Conservation (phyloP, 73 alveolate species). For the Paramecium caudatum region DNA sequence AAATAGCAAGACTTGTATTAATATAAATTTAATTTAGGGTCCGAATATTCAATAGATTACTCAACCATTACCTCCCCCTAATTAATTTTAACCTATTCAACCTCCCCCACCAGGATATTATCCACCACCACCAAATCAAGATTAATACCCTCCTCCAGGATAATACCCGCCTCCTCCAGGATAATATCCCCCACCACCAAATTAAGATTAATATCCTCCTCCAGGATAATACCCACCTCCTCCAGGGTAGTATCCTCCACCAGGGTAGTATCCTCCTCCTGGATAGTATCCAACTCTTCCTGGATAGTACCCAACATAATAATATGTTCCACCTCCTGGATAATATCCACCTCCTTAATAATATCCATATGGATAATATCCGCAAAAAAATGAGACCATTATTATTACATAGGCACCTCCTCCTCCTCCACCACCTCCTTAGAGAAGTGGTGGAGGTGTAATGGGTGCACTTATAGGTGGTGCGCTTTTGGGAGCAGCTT, state of each 20-base stretch:
- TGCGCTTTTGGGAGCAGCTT: slow-evolving; percentile 58
- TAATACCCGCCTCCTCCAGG: background rate
- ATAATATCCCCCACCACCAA: background rate
- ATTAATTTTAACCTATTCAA: background rate
- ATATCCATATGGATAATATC: too few relatives aligned
- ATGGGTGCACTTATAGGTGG: slow-evolving; percentile 57
- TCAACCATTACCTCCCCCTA: too few relatives aligned
- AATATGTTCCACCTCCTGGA: too few relatives aligned
- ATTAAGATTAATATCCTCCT: background rate
- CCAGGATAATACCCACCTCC: slow-evolving; percentile 20
- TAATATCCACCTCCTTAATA: background rate
- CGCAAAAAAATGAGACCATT: too few relatives aligned
- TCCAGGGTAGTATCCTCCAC: background rate
- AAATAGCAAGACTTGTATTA: too few relatives aligned
- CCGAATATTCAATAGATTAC: too few relatives aligned
- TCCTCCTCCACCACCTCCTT: background rate
- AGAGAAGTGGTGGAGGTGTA: slow-evolving; percentile 42
- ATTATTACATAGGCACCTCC: background rate
- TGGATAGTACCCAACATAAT: background rate
- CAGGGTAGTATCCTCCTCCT: background rate
- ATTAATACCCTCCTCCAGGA: slow-evolving; percentile 17
- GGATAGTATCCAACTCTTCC: slow-evolving; percentile 34
- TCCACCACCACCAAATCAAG: background rate
- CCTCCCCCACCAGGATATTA: slow-evolving; percentile 43
- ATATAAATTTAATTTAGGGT: background rate